These are phyloP conservation scores for Mycena polygramma DNA, from an alignment of 768 basidiomycete genomes.

Conservation along the genomic window DNA sequence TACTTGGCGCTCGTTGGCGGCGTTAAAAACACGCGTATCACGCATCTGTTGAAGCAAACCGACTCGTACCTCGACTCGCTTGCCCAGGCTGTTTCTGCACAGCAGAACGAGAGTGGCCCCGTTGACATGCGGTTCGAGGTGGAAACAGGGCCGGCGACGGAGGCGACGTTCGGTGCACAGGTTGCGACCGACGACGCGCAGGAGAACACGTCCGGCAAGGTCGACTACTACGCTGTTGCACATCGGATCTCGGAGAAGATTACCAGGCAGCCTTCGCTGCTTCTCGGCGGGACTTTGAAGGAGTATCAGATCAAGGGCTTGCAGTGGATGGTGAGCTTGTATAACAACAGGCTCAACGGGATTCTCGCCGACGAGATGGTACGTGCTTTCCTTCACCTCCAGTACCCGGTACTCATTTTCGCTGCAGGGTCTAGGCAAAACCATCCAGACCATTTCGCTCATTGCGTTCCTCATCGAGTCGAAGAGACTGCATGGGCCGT, in stretches of 20 bases:
- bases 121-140: conserved; percentile 62
- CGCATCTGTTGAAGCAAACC: conserved; percentile 94
- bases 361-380: conserved; percentile 97
- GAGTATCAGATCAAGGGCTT: conserved; percentile 95
- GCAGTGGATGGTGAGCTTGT: conserved; percentile 99
- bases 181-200: conserved; percentile 70
- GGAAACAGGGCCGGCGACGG: conserved; percentile 83
- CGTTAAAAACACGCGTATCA: conserved; percentile 98
- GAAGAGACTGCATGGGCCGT: conserved; percentile 93
- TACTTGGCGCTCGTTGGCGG: conserved; percentile 99
- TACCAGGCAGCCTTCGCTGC: conserved; percentile 75
- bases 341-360: conserved; percentile 95
- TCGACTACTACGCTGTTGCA: conserved; percentile 97
- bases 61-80: conserved; percentile 95
- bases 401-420: conserved; percentile 30
- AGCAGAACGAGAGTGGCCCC: conserved; percentile 81
- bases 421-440: conserved; percentile 92
- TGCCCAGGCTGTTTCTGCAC: conserved; percentile 91
- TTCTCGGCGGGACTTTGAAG: conserved; percentile 91
- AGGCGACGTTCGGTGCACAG: conserved; percentile 92
- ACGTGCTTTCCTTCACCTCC: conserved; percentile 16
- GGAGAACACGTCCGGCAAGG: conserved; percentile 74
- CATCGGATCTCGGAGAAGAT: conserved; percentile 93
- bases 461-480: conserved; percentile 92
- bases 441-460: conserved; percentile 94